Percentiles rank a stretch among this genome's conserved stretches.
Evolutionary conservation across 805 yeast genomes (phyloP).

Genomic region (Lipomyces anomalus): DNA sequence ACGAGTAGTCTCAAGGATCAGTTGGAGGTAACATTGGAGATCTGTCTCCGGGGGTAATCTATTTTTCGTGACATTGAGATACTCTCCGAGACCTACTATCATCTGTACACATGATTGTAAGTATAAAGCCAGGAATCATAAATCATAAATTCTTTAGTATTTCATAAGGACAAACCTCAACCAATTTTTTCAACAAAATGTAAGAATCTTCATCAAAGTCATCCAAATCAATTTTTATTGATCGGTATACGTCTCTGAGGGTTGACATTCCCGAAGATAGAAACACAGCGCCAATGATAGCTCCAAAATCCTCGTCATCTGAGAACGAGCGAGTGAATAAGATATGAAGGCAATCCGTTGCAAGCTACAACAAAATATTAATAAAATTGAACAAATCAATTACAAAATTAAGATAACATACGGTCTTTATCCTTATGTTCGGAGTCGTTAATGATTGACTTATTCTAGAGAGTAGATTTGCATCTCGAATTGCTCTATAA

Average conservation of each 20-base stretch:
- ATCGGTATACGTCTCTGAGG: slow-evolving; percentile 55
- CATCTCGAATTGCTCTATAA: slow-evolving; percentile 61
- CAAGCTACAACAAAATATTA: slow-evolving; percentile 56
- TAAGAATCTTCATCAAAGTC: slow-evolving; percentile 76
- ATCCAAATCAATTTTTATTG: slow-evolving; percentile 47
- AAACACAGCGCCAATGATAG: slow-evolving; percentile 74
- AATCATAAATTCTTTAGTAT: too few species aligned
- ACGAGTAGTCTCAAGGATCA: slow-evolving; percentile 73
- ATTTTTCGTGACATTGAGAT: slow-evolving; percentile 48
- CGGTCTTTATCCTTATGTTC: slow-evolving; percentile 51
- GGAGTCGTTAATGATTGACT: slow-evolving; percentile 36
- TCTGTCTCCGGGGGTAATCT: slow-evolving; percentile 52
- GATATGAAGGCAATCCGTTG: slow-evolving; percentile 86
- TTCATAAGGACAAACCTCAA: too few species aligned
- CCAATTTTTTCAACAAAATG: slow-evolving; percentile 78
- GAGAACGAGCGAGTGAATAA: slow-evolving; percentile 74
- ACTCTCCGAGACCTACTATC: slow-evolving; percentile 80
- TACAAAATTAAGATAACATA: neutral
- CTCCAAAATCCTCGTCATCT: slow-evolving; percentile 62
- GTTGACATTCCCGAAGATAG: slow-evolving; percentile 65
- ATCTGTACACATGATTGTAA: too few species aligned
- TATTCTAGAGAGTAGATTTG: slow-evolving; percentile 60
- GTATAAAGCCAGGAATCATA: too few species aligned
- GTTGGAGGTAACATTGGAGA: slow-evolving; percentile 58
- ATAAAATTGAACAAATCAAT: neutral